phyloP scores from a whole-genome alignment of 2,329 filamentous ascomycete species.

The Triangularia verruculosa region DNA sequence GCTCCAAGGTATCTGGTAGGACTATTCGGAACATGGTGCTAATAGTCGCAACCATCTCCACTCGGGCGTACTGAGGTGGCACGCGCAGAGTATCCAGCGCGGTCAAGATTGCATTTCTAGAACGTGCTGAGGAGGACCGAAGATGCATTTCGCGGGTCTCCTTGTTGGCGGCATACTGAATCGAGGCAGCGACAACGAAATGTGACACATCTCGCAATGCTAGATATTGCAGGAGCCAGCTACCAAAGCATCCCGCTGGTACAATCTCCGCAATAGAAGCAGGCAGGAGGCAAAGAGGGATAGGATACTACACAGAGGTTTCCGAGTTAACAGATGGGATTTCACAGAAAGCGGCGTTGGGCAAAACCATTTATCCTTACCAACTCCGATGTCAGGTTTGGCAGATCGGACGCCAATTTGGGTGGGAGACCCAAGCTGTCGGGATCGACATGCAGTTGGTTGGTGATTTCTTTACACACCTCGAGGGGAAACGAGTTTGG shows the following conservation, averaged over 20 bases:
- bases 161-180: conserved; percentile 37
- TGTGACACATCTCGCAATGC: conserved; percentile 39
- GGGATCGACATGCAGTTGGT: conserved; percentile 35
- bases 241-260: conserved; percentile 29
- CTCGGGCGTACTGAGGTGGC: conserved; percentile 34
- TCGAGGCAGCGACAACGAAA: conserved; percentile 38
- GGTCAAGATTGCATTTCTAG: conserved; percentile 38
- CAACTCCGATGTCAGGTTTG: conserved; percentile 37
- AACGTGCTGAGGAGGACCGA: conserved; percentile 34
- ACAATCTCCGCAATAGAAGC: conserved; percentile 36
- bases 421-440: conserved; percentile 35
- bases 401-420: conserved; percentile 34
- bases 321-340: neutral
- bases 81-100: conserved; percentile 36
- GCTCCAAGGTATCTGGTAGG: conserved; percentile 37
- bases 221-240: conserved; percentile 40
- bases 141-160: conserved; percentile 36
- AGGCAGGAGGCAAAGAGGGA: conserved; percentile 35
- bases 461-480: conserved; percentile 38
- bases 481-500: conserved; percentile 39
- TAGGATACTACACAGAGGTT: conserved; percentile 34
- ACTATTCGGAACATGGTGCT: conserved; percentile 37
- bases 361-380: conserved; percentile 27
- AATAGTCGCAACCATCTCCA: conserved; percentile 37
- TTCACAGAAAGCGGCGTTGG: neutral